A percentile compares a stretch with the other conserved stretches of the same genome.
These are phyloP conservation scores for Rosa chinensis DNA, from an alignment of 306 rosid species.

Conservation along the genomic window DNA sequence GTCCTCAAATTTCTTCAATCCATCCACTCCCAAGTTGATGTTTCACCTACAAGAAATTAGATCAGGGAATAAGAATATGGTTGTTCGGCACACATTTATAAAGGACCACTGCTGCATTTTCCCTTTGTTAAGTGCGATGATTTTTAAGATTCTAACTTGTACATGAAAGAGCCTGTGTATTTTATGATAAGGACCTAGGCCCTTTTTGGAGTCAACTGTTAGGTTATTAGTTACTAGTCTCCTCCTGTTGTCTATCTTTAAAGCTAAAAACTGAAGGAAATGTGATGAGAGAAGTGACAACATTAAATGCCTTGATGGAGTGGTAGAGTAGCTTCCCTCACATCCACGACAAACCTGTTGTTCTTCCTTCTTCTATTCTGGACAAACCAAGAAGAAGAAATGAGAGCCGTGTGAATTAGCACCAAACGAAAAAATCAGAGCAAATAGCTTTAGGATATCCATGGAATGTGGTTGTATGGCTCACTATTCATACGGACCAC, in stretches of 20 bases:
- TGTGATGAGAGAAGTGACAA: background rate
- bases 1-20: background rate
- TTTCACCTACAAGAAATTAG: background rate
- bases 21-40: background rate
- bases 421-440: background rate
- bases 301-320: background rate
- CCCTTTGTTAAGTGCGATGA: background rate
- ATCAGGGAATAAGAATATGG: background rate
- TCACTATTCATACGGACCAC: background rate
- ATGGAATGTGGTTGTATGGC: background rate
- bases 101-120: constrained; percentile 15
- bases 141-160: background rate
- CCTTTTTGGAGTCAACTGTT: background rate
- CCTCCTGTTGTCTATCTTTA: background rate
- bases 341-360: background rate
- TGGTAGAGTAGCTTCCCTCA: background rate
- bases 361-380: background rate
- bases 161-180: background rate
- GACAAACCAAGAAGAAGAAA: background rate
- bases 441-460: background rate
- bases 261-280: background rate
- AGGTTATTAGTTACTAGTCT: background rate
- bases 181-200: background rate
- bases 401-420: background rate
- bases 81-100: background rate